These are phyloP conservation scores for Pseudisothecium myosuroides DNA, from an alignment of 225 moss, liverwort and hornwort species.

Conservation along the genomic window DNA sequence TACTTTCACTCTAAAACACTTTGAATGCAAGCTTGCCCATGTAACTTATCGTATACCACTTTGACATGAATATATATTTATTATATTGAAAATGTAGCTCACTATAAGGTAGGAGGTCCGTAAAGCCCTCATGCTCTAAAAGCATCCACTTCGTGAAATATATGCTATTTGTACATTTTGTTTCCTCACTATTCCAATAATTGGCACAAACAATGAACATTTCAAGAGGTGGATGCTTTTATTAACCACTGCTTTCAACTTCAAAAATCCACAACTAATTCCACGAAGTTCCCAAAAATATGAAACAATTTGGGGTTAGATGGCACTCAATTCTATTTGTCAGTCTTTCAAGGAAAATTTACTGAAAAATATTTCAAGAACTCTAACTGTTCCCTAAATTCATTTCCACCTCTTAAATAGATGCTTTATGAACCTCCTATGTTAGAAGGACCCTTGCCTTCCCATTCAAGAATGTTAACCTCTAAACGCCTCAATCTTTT, in stretches of 20 bases:
- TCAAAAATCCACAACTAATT: background rate
- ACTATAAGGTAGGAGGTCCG: rapidly evolving
- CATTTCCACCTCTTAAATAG: background rate
- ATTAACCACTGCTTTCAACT: rapidly evolving
- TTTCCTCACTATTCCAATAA: background rate
- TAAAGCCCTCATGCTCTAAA: rapidly evolving
- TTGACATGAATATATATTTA: background rate
- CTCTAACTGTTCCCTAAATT: background rate
- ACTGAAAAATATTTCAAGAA: background rate
- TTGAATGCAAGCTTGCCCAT: background rate
- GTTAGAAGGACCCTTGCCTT: too few relatives aligned
- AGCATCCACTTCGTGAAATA: rapidly evolving
- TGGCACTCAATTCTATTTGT: background rate
- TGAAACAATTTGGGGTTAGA: background rate
- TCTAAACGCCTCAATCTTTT: too few relatives aligned
- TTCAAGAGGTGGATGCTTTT: too few relatives aligned
- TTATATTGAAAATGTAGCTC: background rate
- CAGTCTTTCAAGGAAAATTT: background rate
- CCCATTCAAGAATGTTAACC: too few relatives aligned
- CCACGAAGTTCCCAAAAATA: rapidly evolving
- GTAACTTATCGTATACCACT: background rate
- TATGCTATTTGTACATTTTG: background rate
- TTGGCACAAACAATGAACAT: background rate
- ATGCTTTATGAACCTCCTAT: background rate
- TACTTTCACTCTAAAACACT: background rate